Conservation (phyloP, 805 yeast species). For the Lipomyces starkeyi region DNA sequence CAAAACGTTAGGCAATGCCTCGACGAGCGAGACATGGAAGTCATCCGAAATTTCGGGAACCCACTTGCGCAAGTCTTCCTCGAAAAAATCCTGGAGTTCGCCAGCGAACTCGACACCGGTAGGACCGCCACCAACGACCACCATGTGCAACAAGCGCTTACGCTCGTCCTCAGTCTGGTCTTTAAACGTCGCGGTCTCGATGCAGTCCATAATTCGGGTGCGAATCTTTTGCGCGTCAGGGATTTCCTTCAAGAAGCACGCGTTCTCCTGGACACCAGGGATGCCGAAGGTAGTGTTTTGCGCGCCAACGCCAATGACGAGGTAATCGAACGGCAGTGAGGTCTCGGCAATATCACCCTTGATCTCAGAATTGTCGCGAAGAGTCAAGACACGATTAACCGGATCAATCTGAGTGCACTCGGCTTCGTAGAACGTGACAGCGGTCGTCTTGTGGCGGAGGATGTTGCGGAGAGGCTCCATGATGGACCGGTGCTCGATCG, state of each 20-base stretch:
- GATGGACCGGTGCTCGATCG: conserved; percentile 83
- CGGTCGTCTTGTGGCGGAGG: conserved; percentile 71
- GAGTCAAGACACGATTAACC: conserved; percentile 62
- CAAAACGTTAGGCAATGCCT: conserved; percentile 89
- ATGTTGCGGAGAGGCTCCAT: conserved; percentile 91
- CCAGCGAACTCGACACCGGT: conserved; percentile 99
- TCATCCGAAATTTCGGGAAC: conserved; percentile 85
- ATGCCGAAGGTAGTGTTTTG: conserved; percentile 93
- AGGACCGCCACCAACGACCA: conserved; percentile 98
- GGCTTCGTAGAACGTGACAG: conserved; percentile 89
- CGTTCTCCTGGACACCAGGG: conserved; percentile 87
- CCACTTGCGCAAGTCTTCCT: conserved; percentile 88
- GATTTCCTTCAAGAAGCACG: conserved; percentile 87
- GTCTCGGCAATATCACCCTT: conserved; percentile 50
- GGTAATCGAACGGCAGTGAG: conserved; percentile 73
- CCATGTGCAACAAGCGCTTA: conserved; percentile 80
- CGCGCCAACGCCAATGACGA: conserved; percentile 94
- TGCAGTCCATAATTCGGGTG: conserved; percentile 78
- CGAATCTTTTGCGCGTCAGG: conserved; percentile 86
- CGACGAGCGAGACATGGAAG: conserved; percentile 82
- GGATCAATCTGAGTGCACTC: conserved; percentile 87
- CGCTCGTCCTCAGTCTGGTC: conserved; percentile 80
- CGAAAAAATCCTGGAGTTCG: conserved; percentile 91
- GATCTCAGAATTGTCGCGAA: conserved; percentile 47
- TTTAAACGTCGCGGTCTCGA: conserved; percentile 85